Conservation (phyloP, 352 stramenopile genomes). For the Pythium volutum region DNA sequence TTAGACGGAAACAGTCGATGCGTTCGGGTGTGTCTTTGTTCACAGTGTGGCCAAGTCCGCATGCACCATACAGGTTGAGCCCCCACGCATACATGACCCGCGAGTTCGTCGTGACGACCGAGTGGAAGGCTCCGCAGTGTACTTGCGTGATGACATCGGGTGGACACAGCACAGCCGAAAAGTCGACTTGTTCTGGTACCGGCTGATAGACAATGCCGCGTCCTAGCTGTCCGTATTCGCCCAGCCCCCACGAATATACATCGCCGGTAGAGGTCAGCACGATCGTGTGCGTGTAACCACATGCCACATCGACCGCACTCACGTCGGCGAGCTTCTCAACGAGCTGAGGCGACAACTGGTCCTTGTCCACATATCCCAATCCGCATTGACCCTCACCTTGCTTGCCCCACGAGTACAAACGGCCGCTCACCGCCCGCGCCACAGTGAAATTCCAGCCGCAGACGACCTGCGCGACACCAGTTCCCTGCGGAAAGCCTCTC, state of each 20-base stretch:
- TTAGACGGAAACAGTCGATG: conserved; percentile 64
- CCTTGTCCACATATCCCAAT: conserved; percentile 74
- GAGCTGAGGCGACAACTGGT: conserved; percentile 61
- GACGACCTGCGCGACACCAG: conserved; percentile 44
- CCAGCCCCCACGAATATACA: conserved; percentile 87
- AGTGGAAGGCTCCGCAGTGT: conserved; percentile 83
- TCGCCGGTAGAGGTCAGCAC: conserved; percentile 73
- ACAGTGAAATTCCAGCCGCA: conserved; percentile 86
- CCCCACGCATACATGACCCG: conserved; percentile 78
- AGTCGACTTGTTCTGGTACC: conserved; percentile 58
- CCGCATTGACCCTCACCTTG: conserved; percentile 86
- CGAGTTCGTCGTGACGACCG: conserved; percentile 53
- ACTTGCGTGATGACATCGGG: conserved; percentile 50
- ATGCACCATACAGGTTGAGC: conserved; percentile 78
- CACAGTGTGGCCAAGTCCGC: conserved; percentile 67
- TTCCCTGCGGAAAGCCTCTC: conserved; percentile 37
- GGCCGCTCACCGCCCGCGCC: conserved; percentile 43
- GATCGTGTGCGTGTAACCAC: conserved; percentile 86
- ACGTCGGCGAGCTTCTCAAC: conserved; percentile 46
- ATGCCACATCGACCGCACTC: conserved; percentile 63
- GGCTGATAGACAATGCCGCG: conserved; percentile 85
- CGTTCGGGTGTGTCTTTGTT: conserved; percentile 81
- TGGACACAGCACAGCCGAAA: conserved; percentile 39
- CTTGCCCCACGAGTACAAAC: conserved; percentile 85
- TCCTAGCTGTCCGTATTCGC: conserved; percentile 89